phyloP scores from a whole-genome alignment of 1,284 basidiomycete species.

The Microbotryomycetes sp. region DNA sequence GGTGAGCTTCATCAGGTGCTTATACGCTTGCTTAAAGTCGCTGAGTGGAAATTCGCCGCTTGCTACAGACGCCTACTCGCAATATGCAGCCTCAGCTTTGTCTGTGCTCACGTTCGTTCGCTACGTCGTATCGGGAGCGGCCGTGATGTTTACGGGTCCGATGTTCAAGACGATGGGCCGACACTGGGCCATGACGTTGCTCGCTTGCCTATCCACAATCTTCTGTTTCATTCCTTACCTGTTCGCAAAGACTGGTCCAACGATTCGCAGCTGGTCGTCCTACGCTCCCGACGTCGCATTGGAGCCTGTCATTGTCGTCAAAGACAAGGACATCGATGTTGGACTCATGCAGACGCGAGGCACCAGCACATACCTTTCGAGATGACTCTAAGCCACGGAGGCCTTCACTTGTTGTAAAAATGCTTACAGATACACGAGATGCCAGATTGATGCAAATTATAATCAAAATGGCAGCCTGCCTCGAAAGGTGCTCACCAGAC shows the following conservation, averaged over 20 bases:
- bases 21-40: background rate
- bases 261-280: slow-evolving; percentile 3
- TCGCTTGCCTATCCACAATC: slow-evolving; percentile 3
- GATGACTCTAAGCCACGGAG: no score
- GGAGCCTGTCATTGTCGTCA: background rate
- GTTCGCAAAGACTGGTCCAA: background rate
- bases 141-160: slow-evolving; percentile 12
- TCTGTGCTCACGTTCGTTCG: slow-evolving; percentile 8
- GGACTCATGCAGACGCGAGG: no score
- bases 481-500: no score
- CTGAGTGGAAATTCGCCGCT: background rate
- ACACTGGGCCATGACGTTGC: slow-evolving; percentile 4
- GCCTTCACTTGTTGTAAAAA: no score
- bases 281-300: slow-evolving; percentile 5
- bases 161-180: slow-evolving; percentile 8
- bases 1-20: background rate
- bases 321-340: no score
- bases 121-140: slow-evolving; percentile 8
- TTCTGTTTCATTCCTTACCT: background rate
- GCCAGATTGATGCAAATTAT: no score
- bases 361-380: no score
- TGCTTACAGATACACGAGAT: no score
- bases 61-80: slow-evolving; percentile 5
- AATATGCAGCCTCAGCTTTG: slow-evolving; percentile 7
- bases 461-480: no score